Conservation (phyloP, 208 protist genomes). For the Crithidia fasciculata region DNA sequence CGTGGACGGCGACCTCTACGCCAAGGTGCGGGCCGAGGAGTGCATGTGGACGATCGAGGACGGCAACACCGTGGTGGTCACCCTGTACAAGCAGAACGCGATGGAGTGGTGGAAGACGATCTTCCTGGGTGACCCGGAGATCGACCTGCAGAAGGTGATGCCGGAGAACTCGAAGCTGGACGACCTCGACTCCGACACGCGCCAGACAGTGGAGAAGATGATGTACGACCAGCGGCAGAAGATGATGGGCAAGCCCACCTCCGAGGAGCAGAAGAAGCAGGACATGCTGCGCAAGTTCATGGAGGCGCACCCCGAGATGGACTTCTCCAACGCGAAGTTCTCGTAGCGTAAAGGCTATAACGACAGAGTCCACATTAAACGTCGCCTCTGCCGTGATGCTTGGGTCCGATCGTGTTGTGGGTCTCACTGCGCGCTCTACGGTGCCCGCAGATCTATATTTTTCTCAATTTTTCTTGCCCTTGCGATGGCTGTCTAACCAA, state of each 20-base stretch:
- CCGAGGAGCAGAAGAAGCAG: constrained; percentile 94
- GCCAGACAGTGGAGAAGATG: constrained; percentile 97
- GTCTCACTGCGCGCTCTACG: too few species aligned
- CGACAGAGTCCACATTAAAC: not conserved
- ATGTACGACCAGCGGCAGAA: constrained; percentile 96
- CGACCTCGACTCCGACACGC: constrained; percentile 94
- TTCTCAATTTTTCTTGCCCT: too few species aligned
- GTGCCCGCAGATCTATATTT: too few species aligned
- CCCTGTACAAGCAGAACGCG: constrained; percentile 88
- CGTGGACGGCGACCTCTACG: constrained; percentile 85
- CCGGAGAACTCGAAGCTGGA: constrained; percentile 96
- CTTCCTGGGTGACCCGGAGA: constrained; percentile 85
- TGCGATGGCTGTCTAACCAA: too few species aligned
- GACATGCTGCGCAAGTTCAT: constrained; percentile 95
- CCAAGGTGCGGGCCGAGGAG: constrained; percentile 77
- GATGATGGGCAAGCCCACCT: constrained; percentile 93
- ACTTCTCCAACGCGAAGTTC: constrained; percentile 96
- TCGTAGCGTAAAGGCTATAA: constrained; percentile 43
- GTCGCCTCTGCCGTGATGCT: too few species aligned
- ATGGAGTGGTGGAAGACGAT: constrained; percentile 95
- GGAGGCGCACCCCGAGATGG: constrained; percentile 95
- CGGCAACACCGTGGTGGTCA: constrained; percentile 80
- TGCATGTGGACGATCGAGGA: constrained; percentile 95
- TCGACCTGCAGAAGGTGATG: constrained; percentile 94
- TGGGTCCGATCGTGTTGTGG: too few species aligned